Evolutionary conservation across 208 protist genomes (phyloP), one percentile per base, ranked within the genome.

Genomic region (Leishmania amazonensis): DNA sequence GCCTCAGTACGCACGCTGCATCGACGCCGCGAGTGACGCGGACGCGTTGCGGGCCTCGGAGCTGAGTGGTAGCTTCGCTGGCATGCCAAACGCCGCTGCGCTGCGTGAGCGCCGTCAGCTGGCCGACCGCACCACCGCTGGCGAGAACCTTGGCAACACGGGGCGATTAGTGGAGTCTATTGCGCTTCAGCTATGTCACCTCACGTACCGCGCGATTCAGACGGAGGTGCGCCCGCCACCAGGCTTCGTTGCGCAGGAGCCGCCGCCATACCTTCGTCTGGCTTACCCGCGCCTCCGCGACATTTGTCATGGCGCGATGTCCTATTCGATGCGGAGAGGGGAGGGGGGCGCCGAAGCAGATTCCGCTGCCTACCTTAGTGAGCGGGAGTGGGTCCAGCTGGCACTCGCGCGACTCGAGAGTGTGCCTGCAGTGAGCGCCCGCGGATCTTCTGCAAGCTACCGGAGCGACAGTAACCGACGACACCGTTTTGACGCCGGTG

Each of bases 201-300:
- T 60, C 21, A 82, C 75, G 11, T 97, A 95, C 78, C 70, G 85
- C 42, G 83, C 83, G 1, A 42, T 68, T 60, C 91, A 95, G 71
- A 80, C 78, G 24, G 82, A 90, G 38, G 88, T 97, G 24, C 85
- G 83, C 76, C 83, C 89, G 68, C 92, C 92, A 35, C 81, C 83
- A 0, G 75, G 79, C 47, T 95, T 97, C 82, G 75, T 87, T 3
- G 82, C 93, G 6, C 89, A 94, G 79, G 83, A 87, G 31, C 91
- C 94, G 38, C 90, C 94, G 54, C 94, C 94, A 54, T 95, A 87
- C 78, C 62, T 87, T 35, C 85, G 71, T 28, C 47, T 57, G 17
- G 88, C 91, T 31, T 97, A 95, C 75, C 94, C 94, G 31, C 91
- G 90, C 17, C 40, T 95, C 17, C 84, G 88, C n/a, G 87, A 94